Base-by-base conservation (phyloP, 2,329 filamentous ascomycete species). In the Diaporthe citrichinensis region DNA sequence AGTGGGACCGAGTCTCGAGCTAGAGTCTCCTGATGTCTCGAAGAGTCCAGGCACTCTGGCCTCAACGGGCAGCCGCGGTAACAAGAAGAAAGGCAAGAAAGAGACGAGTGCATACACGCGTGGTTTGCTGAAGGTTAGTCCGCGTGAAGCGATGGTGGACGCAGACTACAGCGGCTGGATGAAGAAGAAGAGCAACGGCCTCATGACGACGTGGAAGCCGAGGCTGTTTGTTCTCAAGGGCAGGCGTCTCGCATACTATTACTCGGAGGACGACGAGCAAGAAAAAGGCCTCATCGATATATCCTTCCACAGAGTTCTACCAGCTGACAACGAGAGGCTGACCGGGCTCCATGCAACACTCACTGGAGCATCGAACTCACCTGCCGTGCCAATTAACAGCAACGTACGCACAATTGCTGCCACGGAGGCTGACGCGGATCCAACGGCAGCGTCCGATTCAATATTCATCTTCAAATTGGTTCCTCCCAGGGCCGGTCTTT, bases 391-490 rank as follows among this genome's bases (percentile, higher is more conserved):
- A 17, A 83, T 86, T 28, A 85, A 87, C 77, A 85, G 87, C 79
- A 85, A 87, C 76, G 83, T 88, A 53, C 81, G 83, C 53, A 88
- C 87, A 4, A 83, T 85, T 61, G 87, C 87, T 15, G 84, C 85
- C 46, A 82, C 83, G 39, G 83, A 87, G 41, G 85, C 88, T 44
- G 90, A 90, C 78, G 87, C 87, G n/a, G 87, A 90, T 51, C 78
- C 81, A 0, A 80, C 77, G 31, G 77, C 78, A 76, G 78, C 79
- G n/a, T 78, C 81, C 8, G 93, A 94, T 74, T 89, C 92, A 1
- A 94, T 97, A 82, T 99, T 99, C 86, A 98, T 98, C 81, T 99
- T 99, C 90, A 99, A 99, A 86, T 92, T 99, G 10, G 93, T 98
- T 9, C 97, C 97, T 1, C 97, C 97, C 0, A 94, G 96, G 76